Base-by-base conservation (phyloP, 805 yeast genomes). In the Clavispora carvajalis region DNA sequence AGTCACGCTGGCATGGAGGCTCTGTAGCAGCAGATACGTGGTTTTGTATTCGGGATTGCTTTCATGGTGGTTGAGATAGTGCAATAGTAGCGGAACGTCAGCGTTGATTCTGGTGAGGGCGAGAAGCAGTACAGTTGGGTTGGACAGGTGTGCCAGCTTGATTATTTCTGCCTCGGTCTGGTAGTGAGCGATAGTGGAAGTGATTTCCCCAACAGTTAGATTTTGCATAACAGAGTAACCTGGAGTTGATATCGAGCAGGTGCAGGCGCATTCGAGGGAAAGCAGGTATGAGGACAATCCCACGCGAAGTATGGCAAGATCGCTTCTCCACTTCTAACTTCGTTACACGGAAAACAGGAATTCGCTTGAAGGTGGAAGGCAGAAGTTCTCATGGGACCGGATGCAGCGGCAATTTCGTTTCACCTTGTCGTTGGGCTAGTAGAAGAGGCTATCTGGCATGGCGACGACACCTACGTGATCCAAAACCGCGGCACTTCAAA, bases 21-120 rank as follows among this genome's bases (percentile, higher is more conserved):
- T 18, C 24, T 37, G 45, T 31, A 48, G 19, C 13, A 34, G 39
- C 8, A 23, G 21, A 10, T 29, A 34, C 5, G 48, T 31, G 29
- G 18, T 34, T n/a, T 15, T 24, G 28, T 39, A 41, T 7, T 22
- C 13, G 33, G 25, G 40, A 42, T 36, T 44, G 41, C 28, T 22
- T 23, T 42, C 39, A 34, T 46, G 44, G 7, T 17, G 37, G 15
- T 47, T 40, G 28, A 42, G 43, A 13, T 35, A 23, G 26, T 36
- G 22, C 39, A 51, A 38, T 25, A 51, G 53, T 21, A 40, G 48
- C 5, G 54, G 54, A 7, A 51, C 38, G 38, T 48, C 54, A 6
- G 37, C 37, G 16, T 37, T 40, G 17, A 51, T 48, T 33, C 38
- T 44, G 34, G 39, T 38, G 22, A 50, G 39, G 4, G 44, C 36